These are phyloP conservation scores for Microcera coccophila DNA, from an alignment of 2,329 filamentous ascomycete species.

Conservation along the genomic window DNA sequence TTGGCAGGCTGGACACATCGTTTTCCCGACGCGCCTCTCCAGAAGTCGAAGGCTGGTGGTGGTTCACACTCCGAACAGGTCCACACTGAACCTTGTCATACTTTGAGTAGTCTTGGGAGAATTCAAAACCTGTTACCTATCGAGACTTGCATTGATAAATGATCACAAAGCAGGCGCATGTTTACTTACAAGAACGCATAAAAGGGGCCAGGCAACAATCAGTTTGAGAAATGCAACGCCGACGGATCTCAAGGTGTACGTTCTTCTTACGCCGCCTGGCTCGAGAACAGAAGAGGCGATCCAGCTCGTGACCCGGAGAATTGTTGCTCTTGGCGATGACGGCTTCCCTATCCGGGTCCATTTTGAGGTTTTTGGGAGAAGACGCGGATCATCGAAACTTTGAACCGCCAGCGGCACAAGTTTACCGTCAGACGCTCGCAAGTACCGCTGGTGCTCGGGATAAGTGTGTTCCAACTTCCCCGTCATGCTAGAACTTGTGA, in stretches of 20 bases:
- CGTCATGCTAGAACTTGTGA: too few species aligned
- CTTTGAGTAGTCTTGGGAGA: not conserved
- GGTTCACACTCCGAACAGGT: not conserved
- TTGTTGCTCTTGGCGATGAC: not conserved
- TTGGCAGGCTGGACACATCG: not conserved
- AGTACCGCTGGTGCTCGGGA: not conserved
- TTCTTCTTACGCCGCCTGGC: not conserved
- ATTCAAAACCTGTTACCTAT: not conserved
- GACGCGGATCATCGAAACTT: constrained; percentile 2
- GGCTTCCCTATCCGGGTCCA: constrained; percentile 8
- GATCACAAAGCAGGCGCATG: not conserved
- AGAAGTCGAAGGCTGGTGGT: not conserved
- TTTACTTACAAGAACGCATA: constrained; percentile 2
- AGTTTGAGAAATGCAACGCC: not conserved
- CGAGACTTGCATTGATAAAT: not conserved
- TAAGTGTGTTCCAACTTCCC: not conserved
- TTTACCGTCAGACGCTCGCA: constrained; percentile 3
- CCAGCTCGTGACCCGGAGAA: constrained; percentile 6
- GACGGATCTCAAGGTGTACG: not conserved
- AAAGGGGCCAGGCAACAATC: constrained; percentile 2
- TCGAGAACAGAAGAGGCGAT: constrained; percentile 3
- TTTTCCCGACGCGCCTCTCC: not conserved
- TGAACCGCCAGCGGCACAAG: constrained; percentile 8
- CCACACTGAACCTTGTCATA: not conserved
- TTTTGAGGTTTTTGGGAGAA: constrained; percentile 2